Base-by-base conservation (phyloP, 164 flowering plant genomes). In the Vitis vinifera region DNA sequence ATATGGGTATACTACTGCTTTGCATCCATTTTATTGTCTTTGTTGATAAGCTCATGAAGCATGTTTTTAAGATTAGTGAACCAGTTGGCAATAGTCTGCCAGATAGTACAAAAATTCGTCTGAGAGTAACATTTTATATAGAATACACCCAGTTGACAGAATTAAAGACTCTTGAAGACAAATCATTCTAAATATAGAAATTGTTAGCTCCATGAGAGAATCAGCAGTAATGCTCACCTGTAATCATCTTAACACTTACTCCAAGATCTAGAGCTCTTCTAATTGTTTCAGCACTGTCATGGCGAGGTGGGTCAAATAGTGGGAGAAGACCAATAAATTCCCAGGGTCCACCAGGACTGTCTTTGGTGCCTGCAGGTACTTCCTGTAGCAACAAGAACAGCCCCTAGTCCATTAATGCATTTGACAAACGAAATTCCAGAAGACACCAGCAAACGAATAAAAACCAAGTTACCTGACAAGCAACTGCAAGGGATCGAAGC, bases 251-350 rank as follows among this genome's bases (percentile, higher is more conserved):
- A 31, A 80, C 80, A 70, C 74, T 80, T 16, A 77, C 83, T n/a
- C 83, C 83, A 55, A 80, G 81, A 63, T 73, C 77, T 51, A 80
- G 68, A 68, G 83, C 83, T 65, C 83, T 68, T 30, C 76, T 69
- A 17, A 80, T 80, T 2, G 83, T 77, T 59, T 80, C 83, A 23
- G 83, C 83, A 75, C 81, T 80, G 63, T 80, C 83, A 59, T 80
- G 83, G 17, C 81, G 74, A 2, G 83, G 83, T 31, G 83, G 83
- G 65, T 80, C 83, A 55, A 80, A 80, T 44, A 80, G 78, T 57
- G 83, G 80, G 49, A 80, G 76, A 68, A 80, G 80, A 27, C 79
- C 83, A 51, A 75, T 71, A 62, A 80, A 80, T 27, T 80, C 79
- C 83, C 83, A 80, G 3, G 75, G 81, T 2, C 81, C 79, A 44